Evolutionary conservation across 1,284 basidiomycete genomes (phyloP).

Genomic region (Rhizopogon parksii): DNA sequence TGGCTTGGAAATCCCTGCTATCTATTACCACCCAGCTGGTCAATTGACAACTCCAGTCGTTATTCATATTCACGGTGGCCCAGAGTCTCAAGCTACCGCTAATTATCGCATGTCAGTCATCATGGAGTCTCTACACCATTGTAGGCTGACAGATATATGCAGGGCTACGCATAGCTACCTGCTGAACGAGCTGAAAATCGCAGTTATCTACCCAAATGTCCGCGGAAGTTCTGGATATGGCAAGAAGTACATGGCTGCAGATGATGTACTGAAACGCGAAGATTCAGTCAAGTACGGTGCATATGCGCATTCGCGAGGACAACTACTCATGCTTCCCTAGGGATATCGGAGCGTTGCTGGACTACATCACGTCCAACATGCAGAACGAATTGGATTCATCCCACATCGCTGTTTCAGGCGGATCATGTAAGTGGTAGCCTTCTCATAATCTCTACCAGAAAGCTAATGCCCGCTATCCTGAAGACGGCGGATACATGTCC

Average conservation of each 20-base stretch:
- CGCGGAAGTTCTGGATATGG: constrained; percentile 35
- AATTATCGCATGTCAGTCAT: constrained; percentile 24
- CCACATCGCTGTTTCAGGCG: constrained; percentile 32
- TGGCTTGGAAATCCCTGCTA: constrained; percentile 29
- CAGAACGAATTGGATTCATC: constrained; percentile 24
- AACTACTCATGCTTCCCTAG: constrained; percentile 13
- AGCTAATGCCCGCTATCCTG: neutral
- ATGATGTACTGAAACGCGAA: constrained; percentile 35
- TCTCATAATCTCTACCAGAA: neutral
- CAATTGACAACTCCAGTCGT: constrained; percentile 23
- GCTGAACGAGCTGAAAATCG: constrained; percentile 30
- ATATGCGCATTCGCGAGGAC: neutral
- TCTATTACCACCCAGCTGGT: constrained; percentile 32
- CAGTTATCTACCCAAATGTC: constrained; percentile 34
- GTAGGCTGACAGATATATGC: neutral
- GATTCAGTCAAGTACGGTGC: constrained; percentile 30
- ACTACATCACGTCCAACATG: constrained; percentile 24
- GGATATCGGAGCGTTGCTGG: constrained; percentile 30
- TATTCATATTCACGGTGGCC: constrained; percentile 32
- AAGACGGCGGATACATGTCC: constrained; percentile 33
- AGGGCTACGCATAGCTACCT: constrained; percentile 32
- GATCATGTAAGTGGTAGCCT: constrained; percentile 27
- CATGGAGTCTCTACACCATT: neutral
- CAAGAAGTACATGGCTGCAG: constrained; percentile 29
- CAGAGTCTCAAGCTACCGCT: constrained; percentile 30